Base-by-base conservation (phyloP, 148 eudicot species). In the Vaccinium macrocarpon region DNA sequence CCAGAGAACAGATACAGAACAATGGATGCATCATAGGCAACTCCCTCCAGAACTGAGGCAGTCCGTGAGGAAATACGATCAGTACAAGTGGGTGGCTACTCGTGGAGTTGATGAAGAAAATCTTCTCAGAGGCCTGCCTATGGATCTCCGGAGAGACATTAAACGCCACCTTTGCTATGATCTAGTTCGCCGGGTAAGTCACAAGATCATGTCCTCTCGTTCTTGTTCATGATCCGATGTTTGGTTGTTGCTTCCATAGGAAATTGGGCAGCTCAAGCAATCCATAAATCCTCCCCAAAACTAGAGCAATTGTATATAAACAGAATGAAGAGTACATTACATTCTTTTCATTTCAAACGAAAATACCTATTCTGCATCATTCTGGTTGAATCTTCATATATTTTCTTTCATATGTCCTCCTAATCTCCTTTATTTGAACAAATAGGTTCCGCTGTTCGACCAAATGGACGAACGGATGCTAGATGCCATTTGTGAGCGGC, bases 21-120 rank as follows among this genome's bases (percentile, higher is more conserved):
- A 94, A 78, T 95, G 98, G 98, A 94, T 95, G 98, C 95, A 78
- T 79, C 98, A 95, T 72, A 86, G 98, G 73, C 98, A 94, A 83
- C 90, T 95, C 27, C 98, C 98, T 52, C 90, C 88, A 3, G 95
- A 93, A 70, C 74, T 95, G 29, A 89, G 82, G 86, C 89, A 89
- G 78, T 82, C 93, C 12, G 98, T 94, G 0, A 85, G 98, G 50
- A 88, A 87, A 70, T 94, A 94, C 55, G 98, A 94, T 90, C 96
- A 89, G 55, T 95, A 94, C 81, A 95, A 92, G 82, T 95, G 98
- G 98, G 89, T 90, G 27, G 92, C 96, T 16, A 94, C 98, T 3
- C 84, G 91, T 79, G 97, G 97, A 9, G 97, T 94, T 18, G 88
- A 95, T 23, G 98, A 95, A 84, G 98, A 95, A 84, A 78, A 88